These are phyloP conservation scores for Selaginella moellendorffii DNA, from an alignment of 75 land plant genomes.

Conservation along the genomic window DNA sequence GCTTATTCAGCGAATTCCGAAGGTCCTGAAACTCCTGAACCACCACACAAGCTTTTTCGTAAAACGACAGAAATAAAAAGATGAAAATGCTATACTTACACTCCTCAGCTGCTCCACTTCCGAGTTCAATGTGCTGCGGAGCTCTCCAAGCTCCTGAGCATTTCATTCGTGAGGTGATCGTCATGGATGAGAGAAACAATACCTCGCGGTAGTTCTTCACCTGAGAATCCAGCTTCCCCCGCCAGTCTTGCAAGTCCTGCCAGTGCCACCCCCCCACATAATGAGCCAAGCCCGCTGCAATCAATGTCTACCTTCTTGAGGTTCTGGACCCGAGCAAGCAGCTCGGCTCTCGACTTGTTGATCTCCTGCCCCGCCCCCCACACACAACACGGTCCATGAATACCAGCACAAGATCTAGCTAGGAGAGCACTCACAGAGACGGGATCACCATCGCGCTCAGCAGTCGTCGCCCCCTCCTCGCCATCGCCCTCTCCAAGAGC, in stretches of 20 bases:
- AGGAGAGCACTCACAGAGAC: too few species aligned
- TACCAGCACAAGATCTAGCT: too few species aligned
- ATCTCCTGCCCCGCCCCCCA: slow-evolving; percentile 23
- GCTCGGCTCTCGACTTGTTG: slow-evolving; percentile 34
- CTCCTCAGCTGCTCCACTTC: slow-evolving; percentile 50
- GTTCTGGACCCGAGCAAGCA: slow-evolving; percentile 34
- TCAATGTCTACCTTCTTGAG: slow-evolving; percentile 52
- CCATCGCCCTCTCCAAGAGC: too few species aligned
- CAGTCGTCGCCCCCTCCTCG: too few species aligned
- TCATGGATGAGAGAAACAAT: neutral
- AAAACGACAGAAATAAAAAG: neutral
- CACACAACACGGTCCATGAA: too few species aligned
- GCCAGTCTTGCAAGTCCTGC: slow-evolving; percentile 60
- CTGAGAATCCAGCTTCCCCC: slow-evolving; percentile 52
- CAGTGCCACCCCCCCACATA: too few species aligned
- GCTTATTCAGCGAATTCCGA: slow-evolving; percentile 14
- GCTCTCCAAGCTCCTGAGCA: slow-evolving; percentile 40
- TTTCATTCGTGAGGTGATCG: too few species aligned
- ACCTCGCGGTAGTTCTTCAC: slow-evolving; percentile 41
- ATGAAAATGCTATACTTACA: slow-evolving; percentile 30
- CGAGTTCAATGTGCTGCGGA: slow-evolving; percentile 31
- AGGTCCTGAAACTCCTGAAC: slow-evolving; percentile 25
- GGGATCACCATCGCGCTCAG: too few species aligned
- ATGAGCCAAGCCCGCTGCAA: too few species aligned
- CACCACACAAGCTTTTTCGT: neutral